Evolutionary conservation across 352 stramenopile genomes (phyloP).

Genomic region (Pythium apleroticum): DNA sequence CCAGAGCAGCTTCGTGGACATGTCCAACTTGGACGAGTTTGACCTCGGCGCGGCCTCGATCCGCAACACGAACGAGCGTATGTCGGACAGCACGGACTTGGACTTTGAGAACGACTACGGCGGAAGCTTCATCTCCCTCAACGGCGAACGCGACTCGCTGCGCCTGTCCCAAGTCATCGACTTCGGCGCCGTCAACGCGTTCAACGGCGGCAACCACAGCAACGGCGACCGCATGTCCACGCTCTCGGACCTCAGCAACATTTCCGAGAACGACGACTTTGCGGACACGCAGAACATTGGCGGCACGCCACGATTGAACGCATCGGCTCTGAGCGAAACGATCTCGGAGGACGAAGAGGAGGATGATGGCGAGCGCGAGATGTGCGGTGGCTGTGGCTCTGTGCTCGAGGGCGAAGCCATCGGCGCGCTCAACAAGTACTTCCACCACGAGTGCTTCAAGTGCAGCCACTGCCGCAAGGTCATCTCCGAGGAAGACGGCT

Average conservation of each 20-base stretch:
- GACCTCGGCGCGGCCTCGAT: slow-evolving; percentile 56
- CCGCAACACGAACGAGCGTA: slow-evolving; percentile 40
- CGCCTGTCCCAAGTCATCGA: slow-evolving; percentile 80
- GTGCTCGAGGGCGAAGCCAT: slow-evolving; percentile 81
- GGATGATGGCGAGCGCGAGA: slow-evolving; percentile 69
- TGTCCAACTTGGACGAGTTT: slow-evolving; percentile 58
- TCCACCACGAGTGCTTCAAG: slow-evolving; percentile 87
- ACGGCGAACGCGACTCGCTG: slow-evolving; percentile 63
- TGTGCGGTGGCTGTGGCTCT: slow-evolving; percentile 64
- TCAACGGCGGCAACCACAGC: slow-evolving; percentile 31
- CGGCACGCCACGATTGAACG: not conserved
- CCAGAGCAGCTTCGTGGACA: slow-evolving; percentile 29
- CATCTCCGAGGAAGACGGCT: slow-evolving; percentile 78
- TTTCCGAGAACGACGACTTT: slow-evolving; percentile 45
- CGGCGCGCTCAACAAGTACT: slow-evolving; percentile 79
- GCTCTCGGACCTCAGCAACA: slow-evolving; percentile 58
- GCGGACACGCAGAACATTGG: slow-evolving; percentile 11
- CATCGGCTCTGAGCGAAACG: slow-evolving; percentile 15
- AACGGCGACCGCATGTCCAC: slow-evolving; percentile 39
- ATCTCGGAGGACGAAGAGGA: slow-evolving; percentile 49
- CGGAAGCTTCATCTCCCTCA: slow-evolving; percentile 45
- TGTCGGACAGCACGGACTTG: slow-evolving; percentile 70
- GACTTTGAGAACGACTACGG: slow-evolving; percentile 58
- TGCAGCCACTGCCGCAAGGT: slow-evolving; percentile 69
- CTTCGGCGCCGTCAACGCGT: slow-evolving; percentile 55